Percentiles rank a stretch among this genome's conserved stretches.
Conservation (phyloP, 2,329 filamentous ascomycete genomes). For the Aspergillus sp. region DNA sequence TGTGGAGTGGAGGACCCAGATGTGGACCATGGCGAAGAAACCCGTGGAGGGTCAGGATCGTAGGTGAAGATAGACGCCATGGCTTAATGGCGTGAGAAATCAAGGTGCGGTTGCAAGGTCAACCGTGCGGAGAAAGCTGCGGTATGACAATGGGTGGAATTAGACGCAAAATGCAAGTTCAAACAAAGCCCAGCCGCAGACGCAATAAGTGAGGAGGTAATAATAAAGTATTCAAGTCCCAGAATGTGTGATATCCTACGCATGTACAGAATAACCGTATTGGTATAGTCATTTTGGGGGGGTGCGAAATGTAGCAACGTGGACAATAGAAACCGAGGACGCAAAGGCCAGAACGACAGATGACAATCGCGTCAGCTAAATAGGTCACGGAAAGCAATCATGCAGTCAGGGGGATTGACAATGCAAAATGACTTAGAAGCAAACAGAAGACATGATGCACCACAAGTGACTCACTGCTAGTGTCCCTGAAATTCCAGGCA, state of each 20-base stretch:
- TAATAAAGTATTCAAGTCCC: slow-evolving; percentile 1
- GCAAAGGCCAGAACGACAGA: neutral
- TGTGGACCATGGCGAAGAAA: slow-evolving; percentile 85
- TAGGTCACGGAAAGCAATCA: neutral
- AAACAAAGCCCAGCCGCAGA: slow-evolving; percentile 4
- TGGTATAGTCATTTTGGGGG: slow-evolving; percentile 21
- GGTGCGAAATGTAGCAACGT: neutral
- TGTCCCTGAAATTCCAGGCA: slow-evolving; percentile 1
- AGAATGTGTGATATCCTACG: slow-evolving; percentile 7
- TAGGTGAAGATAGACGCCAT: slow-evolving; percentile 98
- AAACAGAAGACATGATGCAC: slow-evolving; percentile 1
- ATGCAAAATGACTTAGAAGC: neutral
- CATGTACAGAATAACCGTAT: slow-evolving; percentile 5
- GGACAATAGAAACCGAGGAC: neutral
- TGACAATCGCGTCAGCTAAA: neutral
- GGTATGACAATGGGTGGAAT: neutral
- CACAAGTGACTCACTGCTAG: slow-evolving; percentile 4
- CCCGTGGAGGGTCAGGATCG: slow-evolving; percentile 80
- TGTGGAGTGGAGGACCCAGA: slow-evolving; percentile 49
- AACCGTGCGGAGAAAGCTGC: neutral
- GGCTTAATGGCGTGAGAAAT: slow-evolving; percentile 3
- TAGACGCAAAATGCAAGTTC: neutral
- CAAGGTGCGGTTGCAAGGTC: neutral
- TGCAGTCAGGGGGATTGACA: neutral
- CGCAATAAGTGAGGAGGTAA: slow-evolving; percentile 8